Evolutionary conservation across 345 rosid species (phyloP), one percentile per base, ranked within the genome.

Genomic region (Litchi chinensis): DNA sequence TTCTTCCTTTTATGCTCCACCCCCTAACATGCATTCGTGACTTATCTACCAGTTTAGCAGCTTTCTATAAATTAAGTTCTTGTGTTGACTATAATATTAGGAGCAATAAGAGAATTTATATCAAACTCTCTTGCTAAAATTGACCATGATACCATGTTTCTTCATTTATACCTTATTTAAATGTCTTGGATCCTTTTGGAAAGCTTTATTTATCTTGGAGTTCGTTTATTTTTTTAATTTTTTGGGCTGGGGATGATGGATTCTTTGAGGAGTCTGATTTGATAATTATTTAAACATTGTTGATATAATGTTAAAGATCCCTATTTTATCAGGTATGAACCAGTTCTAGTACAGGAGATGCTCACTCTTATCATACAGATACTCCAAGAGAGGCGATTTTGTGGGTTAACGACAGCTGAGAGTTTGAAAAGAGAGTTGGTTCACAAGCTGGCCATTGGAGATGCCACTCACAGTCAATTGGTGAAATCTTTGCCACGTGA

Each of bases 381-480:
- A 60, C 82, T 96, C 77, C 95, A 90, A 86, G 99, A 96, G 88
- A 89, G 99, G 85, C 88, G 92, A 71, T 94, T 94, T 83, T 94
- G 93, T 81, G 98, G 99, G 77, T 79, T 85, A 74, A 85, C 84
- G 67, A 82, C 88, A 60, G 85, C 90, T 85, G 97, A 96, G 79
- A 91, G 86, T 86, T 83, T 96, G 88, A 93, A 87, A 87, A 91
- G 99, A 76, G 98, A 96, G 83, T 85, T 96, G 79, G 77, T 96
- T 76, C 91, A 86, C 82, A 96, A 87, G 91, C 86, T 96, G 79
- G 91, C 97, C 73, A 84, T 90, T 80, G 98, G 97, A 84, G 95
- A 96, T 89, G 89, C 93, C 79, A 91, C 99, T 83, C 99, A 79
- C 72, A 96, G 99, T 86, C 98, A 94, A 64, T 81, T 96, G 80